Evolutionary conservation across 768 basidiomycete genomes (phyloP).

Genomic region (Symmetrospora coprosmae): DNA sequence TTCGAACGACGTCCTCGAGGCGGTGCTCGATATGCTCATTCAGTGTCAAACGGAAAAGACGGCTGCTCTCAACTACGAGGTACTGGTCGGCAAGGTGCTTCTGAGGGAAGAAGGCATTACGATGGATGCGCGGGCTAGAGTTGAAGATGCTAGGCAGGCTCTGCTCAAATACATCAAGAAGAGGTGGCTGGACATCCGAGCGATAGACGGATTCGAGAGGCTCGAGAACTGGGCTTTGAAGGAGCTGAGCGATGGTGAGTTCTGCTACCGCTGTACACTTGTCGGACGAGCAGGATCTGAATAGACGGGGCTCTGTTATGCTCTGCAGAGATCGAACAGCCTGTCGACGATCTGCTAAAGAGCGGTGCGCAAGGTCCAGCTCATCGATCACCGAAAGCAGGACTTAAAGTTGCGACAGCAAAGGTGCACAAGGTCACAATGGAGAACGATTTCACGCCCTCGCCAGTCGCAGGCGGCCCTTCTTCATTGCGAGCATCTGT

Average conservation of each 20-base stretch:
- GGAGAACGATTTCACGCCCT: no score
- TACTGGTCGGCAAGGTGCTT: conserved; percentile 27
- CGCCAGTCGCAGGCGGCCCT: neutral
- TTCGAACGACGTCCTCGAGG: conserved; percentile 57
- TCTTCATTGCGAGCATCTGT: neutral
- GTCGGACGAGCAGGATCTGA: neutral
- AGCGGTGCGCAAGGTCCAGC: neutral
- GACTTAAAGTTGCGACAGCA: neutral
- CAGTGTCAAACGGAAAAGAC: conserved; percentile 52
- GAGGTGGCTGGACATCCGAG: conserved; percentile 60
- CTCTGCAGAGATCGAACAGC: conserved; percentile 1
- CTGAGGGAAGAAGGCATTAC: conserved; percentile 39
- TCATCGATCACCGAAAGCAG: neutral
- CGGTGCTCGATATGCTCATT: conserved; percentile 53
- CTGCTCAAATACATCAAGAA: conserved; percentile 60
- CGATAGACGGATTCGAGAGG: conserved; percentile 62
- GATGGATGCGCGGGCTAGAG: conserved; percentile 47
- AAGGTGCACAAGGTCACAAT: conserved; percentile 17
- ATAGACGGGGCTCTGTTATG: neutral
- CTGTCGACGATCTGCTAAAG: conserved; percentile 5
- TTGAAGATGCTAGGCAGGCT: conserved; percentile 55
- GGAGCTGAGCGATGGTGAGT: conserved; percentile 69
- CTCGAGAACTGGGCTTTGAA: conserved; percentile 79
- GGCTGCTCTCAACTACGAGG: conserved; percentile 57
- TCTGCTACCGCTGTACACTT: neutral